phyloP scores from a whole-genome alignment of 164 flowering plant genomes.

The Magnolia changhungtana region DNA sequence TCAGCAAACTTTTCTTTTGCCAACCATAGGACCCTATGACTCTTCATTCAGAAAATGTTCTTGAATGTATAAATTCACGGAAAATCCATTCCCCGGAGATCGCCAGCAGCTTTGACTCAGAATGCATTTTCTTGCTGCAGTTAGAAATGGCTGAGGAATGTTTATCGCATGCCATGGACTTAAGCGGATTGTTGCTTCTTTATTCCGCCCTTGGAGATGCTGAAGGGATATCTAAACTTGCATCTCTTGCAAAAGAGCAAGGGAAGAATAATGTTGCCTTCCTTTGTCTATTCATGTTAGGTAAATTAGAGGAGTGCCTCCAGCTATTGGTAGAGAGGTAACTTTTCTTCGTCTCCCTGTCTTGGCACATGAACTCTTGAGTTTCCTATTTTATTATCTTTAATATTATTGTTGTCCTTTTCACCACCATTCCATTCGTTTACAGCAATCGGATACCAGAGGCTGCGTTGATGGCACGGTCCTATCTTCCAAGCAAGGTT shows the following conservation, averaged over 20 bases:
- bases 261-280: conserved; percentile 97
- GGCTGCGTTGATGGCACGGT: conserved; percentile 98
- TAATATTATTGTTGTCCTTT: not conserved
- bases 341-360: conserved; percentile 5
- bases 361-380: not conserved
- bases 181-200: conserved; percentile 88
- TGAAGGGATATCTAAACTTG: conserved; percentile 76
- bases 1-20: too few relatives aligned
- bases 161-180: conserved; percentile 76
- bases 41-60: too few relatives aligned
- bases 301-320: conserved; percentile 91
- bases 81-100: too few relatives aligned
- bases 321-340: conserved; percentile 94
- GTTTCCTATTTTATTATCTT: not conserved
- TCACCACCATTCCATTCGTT: conserved; percentile 10
- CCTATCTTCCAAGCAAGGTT: conserved; percentile 99
- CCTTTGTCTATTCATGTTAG: conserved; percentile 86
- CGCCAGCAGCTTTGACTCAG: not conserved
- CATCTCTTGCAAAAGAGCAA: conserved; percentile 81
- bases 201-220: conserved; percentile 95
- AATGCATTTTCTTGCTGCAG: conserved; percentile 41
- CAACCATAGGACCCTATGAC: too few relatives aligned
- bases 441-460: conserved; percentile 98
- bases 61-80: too few relatives aligned
- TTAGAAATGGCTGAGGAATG: conserved; percentile 96